Base-by-base conservation (phyloP, 176 grass and related monocot genomes). In the Themeda triandra region DNA sequence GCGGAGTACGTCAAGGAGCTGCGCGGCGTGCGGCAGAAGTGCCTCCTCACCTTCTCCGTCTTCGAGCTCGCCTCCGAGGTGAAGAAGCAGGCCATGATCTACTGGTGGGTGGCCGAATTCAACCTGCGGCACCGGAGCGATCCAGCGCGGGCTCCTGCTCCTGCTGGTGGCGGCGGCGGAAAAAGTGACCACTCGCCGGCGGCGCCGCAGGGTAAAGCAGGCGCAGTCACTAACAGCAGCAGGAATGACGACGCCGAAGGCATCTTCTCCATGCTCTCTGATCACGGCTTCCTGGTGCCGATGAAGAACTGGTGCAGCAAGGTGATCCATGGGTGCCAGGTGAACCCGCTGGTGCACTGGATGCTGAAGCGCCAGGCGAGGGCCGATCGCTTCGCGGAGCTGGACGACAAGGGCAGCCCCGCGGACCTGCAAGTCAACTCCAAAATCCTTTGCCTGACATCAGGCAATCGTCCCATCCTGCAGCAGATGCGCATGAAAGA, bases 311-410 rank as follows among this genome's bases (percentile, higher is more conserved):
- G n/a, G 4, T 85, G 90, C 85, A 81, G 28, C 76, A 4, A 6
- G 45, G 66, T 13, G 25, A 87, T 91, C 56, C 86, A 88, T 17
- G 90, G 86, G 2, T 91, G 90, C 90, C 19, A 30, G 28, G 86
- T 91, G 18, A 84, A 91, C 82, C 86, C 86, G 1, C 72, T 91
- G 29, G 86, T 88, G 71, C 90, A 91, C 65, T 91, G 90, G 90
- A 91, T 78, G 82, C n/a, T 88, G 42, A 91, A 91, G 77, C 15
- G 7, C 11, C 6, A 8, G 72, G 86, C 82, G 45, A 85, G 66
- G 9, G 41, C n/a, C 0, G 17, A 35, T 4, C 0, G 15, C 1
- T 77, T 66, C 54, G 77, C 33, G 18, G 76, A 49, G 36, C 37
- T 91, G 56, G 79, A 90, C 36, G 11, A 0, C 0, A 0, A 8